Conservation (phyloP, 2,329 filamentous ascomycete genomes). For the Cladosporium sp. region DNA sequence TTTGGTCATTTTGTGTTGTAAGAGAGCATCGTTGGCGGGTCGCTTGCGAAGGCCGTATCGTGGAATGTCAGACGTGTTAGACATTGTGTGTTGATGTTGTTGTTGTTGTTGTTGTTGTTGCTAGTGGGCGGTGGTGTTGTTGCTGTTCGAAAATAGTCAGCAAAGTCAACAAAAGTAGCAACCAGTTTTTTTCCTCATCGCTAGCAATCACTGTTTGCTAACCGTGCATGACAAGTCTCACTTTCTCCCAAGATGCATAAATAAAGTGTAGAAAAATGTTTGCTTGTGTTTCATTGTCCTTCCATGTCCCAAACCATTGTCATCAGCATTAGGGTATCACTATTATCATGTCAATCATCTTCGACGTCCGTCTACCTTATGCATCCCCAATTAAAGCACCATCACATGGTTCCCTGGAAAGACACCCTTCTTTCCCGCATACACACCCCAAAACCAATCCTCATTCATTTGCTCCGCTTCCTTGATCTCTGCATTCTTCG, state of each 20-base stretch:
- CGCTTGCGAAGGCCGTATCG: not conserved
- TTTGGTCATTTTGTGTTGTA: not conserved
- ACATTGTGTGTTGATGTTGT: not conserved
- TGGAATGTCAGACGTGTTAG: not conserved
- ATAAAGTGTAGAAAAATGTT: not conserved
- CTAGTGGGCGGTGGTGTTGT: not conserved
- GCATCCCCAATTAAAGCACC: slow-evolving; percentile 20
- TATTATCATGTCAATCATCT: not conserved
- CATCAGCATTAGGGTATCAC: slow-evolving; percentile 1
- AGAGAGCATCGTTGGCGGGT: not conserved
- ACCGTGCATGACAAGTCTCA: not conserved
- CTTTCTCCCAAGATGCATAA: not conserved
- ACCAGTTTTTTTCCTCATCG: not conserved
- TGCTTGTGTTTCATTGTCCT: not conserved
- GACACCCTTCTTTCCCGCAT: slow-evolving; percentile 75
- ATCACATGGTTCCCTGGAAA: slow-evolving; percentile 79
- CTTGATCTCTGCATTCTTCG: slow-evolving; percentile 75
- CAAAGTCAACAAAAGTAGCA: not conserved
- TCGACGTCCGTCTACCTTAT: not conserved
- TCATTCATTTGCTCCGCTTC: slow-evolving; percentile 87
- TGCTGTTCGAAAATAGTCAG: not conserved
- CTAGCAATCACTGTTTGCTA: not conserved
- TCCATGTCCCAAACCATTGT: not conserved
- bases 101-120: too few species aligned
- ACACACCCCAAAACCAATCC: slow-evolving; percentile 86